Base-by-base conservation (phyloP, 345 rosid species). In the Microcos paniculata region DNA sequence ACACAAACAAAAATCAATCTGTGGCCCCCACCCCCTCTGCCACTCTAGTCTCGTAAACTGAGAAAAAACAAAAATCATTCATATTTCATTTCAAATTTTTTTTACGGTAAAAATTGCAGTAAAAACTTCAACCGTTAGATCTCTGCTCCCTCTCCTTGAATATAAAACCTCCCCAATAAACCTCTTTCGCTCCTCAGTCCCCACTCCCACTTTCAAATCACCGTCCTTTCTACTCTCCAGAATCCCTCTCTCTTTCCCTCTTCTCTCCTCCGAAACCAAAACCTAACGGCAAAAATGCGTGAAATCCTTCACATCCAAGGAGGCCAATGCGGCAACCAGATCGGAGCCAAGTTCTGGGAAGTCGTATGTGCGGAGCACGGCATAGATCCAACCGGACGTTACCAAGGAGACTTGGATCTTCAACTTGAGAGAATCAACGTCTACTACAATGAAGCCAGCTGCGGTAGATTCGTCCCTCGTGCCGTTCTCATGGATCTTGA, bases 301-400 rank as follows among this genome's bases (percentile, higher is more conserved):
- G 78, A 75, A 30, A 75, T 75, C 55, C 78, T 75, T 65, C 78
- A 75, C 19, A 75, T 75, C 38, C 78, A 75, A 43, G 78, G 78
- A 15, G 78, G 98, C 71, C 98, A 94, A 85, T 94, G 98, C 85
- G 98, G 98, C 12, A 94, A 94, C 92, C 98, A 94, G 69, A 94
- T 94, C 76, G 98, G 98, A 33, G 89, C 98, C 83, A 94, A 94
- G 75, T 94, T 94, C 83, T 94, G 98, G 98, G 98, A 94, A 72
- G 78, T 74, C 40, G 72, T 63, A 2, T 75, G 71, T 8, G 53
- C 71, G 0, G 78, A 65, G 53, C 78, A 75, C 49, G 78, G 71
- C 42, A 75, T 75, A 33, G 78, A 75, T 56, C 31, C 71, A 1
- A 75, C 63, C 26, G 78, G 71, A 3, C 62, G 62, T 40, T 75